Percentiles rank a stretch among this genome's conserved stretches.
phyloP scores from a whole-genome alignment of 371 early-diverging fungal species.

The Batkoa obscura region DNA sequence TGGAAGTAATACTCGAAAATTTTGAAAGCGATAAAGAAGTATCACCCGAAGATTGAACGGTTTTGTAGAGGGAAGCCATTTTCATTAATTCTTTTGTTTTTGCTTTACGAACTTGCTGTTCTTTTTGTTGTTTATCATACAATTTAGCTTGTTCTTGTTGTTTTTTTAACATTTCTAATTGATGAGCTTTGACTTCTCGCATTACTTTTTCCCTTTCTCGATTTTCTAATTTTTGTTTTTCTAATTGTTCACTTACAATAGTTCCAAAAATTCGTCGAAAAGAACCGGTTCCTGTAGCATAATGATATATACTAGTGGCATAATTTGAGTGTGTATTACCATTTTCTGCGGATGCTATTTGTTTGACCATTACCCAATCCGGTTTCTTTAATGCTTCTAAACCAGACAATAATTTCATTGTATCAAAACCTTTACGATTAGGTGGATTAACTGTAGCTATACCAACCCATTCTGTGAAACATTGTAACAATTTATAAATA shows the following conservation, averaged over 20 bases:
- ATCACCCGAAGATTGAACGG: constrained; percentile 11
- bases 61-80: constrained; percentile 27
- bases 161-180: constrained; percentile 42
- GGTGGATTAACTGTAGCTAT: constrained; percentile 8
- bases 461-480: constrained; percentile 17
- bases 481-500: constrained; percentile 34
- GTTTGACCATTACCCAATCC: constrained; percentile 18
- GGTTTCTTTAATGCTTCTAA: constrained; percentile 3
- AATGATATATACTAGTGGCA: constrained; percentile 9
- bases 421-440: constrained; percentile 6
- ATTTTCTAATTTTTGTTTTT: constrained; percentile 43
- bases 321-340: background rate
- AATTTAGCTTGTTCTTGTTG: constrained; percentile 44
- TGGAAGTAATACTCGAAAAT: constrained; percentile 2
- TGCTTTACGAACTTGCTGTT: constrained; percentile 28
- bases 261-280: constrained; percentile 21
- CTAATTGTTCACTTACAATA: constrained; percentile 38
- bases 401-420: constrained; percentile 3
- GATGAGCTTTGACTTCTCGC: constrained; percentile 38
- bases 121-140: constrained; percentile 36
- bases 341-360: constrained; percentile 18
- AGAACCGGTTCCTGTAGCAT: constrained; percentile 12
- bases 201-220: constrained; percentile 51
- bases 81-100: constrained; percentile 22
- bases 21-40: background rate